Conservation (phyloP, 306 rosid species). For the Medicago arabica region DNA sequence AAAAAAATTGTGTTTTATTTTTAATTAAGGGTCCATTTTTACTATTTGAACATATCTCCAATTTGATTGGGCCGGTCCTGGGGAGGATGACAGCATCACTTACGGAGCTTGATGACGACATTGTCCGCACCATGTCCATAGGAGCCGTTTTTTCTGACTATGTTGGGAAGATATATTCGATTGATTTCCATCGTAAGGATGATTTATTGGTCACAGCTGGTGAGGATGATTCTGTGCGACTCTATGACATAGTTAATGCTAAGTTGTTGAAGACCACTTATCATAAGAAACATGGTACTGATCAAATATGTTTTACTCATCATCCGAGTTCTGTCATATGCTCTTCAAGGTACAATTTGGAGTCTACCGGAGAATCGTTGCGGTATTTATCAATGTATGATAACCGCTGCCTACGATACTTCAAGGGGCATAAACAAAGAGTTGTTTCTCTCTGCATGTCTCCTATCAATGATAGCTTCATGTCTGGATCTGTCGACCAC, state of each 20-base stretch:
- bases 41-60: too few species aligned
- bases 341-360: conserved; percentile 88
- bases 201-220: conserved; percentile 88
- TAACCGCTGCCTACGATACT: conserved; percentile 87
- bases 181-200: conserved; percentile 92
- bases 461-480: conserved; percentile 96
- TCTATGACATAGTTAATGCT: conserved; percentile 87
- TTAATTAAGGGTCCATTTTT: too few species aligned
- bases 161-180: conserved; percentile 82
- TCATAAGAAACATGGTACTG: conserved; percentile 95
- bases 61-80: neutral
- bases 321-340: conserved; percentile 94
- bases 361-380: conserved; percentile 80
- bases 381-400: conserved; percentile 95
- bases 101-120: conserved; percentile 74
- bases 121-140: conserved; percentile 77
- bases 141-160: conserved; percentile 93
- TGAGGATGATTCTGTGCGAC: conserved; percentile 92
- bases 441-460: conserved; percentile 98
- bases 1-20: too few species aligned
- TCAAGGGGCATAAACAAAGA: conserved; percentile 96
- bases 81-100: conserved; percentile 50
- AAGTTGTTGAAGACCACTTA: conserved; percentile 92
- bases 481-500: conserved; percentile 97
- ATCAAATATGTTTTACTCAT: conserved; percentile 89